phyloP scores from a whole-genome alignment of 2,329 filamentous ascomycete genomes.

The Fusarium buxicola region DNA sequence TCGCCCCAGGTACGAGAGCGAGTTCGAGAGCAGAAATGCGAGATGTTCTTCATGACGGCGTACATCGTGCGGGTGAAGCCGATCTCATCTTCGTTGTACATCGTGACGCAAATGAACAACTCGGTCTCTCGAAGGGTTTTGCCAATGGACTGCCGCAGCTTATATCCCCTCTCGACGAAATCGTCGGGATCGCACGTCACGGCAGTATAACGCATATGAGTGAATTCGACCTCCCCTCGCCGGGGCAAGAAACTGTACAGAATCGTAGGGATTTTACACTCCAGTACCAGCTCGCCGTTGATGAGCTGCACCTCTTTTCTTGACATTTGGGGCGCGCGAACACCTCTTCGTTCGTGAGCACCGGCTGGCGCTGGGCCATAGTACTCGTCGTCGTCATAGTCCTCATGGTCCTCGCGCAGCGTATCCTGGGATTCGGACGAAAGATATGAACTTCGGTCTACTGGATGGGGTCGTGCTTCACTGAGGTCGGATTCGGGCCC shows the following conservation, averaged over 20 bases:
- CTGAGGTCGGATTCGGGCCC: conserved; percentile 68
- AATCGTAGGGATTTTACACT: conserved; percentile 99
- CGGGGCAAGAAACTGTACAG: conserved; percentile 96
- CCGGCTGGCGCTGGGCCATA: conserved; percentile 90
- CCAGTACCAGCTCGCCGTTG: conserved; percentile 96
- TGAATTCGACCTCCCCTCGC: conserved; percentile 94
- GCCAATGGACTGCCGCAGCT: conserved; percentile 90
- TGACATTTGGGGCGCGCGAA: conserved; percentile 86
- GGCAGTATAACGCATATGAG: conserved; percentile 98
- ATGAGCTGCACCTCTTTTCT: conserved; percentile 96
- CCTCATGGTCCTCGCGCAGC: conserved; percentile 58
- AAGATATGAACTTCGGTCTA: conserved; percentile 67
- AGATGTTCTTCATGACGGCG: conserved; percentile 97
- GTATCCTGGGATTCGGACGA: conserved; percentile 63
- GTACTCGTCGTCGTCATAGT: conserved; percentile 74
- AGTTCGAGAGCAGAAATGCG: conserved; percentile 92
- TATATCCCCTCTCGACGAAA: conserved; percentile 89
- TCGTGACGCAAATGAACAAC: conserved; percentile 95
- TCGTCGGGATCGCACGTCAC: conserved; percentile 99
- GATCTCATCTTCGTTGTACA: conserved; percentile 99
- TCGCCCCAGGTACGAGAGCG: conserved; percentile 98
- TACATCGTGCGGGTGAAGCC: conserved; percentile 98
- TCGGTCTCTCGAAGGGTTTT: conserved; percentile 89
- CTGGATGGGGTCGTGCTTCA: conserved; percentile 63
- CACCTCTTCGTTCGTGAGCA: conserved; percentile 87